Conservation (phyloP, 2,329 filamentous ascomycete genomes). For the Aspergillus brunneoviolaceus region DNA sequence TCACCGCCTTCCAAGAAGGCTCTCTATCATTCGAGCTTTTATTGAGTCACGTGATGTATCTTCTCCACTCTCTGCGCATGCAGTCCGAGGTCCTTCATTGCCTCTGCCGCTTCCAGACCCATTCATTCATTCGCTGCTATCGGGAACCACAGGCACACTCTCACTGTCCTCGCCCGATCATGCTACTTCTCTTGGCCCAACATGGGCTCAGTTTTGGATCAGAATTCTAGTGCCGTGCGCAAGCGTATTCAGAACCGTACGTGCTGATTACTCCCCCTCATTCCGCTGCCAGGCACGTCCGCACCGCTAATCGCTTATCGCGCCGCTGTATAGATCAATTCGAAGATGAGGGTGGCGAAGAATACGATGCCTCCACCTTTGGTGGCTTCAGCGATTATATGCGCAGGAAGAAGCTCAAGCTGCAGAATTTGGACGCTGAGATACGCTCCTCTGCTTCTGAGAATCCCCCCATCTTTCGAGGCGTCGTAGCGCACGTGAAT, state of each 20-base stretch:
- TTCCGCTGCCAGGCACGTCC: background rate
- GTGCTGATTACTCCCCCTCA: slow-evolving; percentile 14
- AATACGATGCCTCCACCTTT: slow-evolving; percentile 84
- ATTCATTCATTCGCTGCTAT: background rate
- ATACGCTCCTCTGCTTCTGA: slow-evolving; percentile 67
- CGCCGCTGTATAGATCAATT: slow-evolving; percentile 60
- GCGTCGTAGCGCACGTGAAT: slow-evolving; percentile 86
- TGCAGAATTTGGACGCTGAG: slow-evolving; percentile 89
- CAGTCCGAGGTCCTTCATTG: background rate
- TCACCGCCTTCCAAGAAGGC: background rate
- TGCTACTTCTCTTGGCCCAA: slow-evolving; percentile 26
- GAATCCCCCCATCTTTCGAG: slow-evolving; percentile 84
- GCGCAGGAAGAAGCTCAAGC: slow-evolving; percentile 90
- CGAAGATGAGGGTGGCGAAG: slow-evolving; percentile 78
- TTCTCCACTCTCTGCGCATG: background rate
- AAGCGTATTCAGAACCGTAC: slow-evolving; percentile 62
- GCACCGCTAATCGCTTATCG: background rate
- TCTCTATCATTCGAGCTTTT: background rate
- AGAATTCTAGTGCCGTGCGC: slow-evolving; percentile 59
- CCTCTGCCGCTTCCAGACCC: background rate
- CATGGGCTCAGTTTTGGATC: slow-evolving; percentile 64
- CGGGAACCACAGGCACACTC: background rate
- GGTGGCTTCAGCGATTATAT: slow-evolving; percentile 92
- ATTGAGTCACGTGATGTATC: background rate
- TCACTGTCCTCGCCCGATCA: slow-evolving; percentile 12